These are phyloP conservation scores for Isatis lusitanica DNA, from an alignment of 441 rosid species.

Conservation along the genomic window DNA sequence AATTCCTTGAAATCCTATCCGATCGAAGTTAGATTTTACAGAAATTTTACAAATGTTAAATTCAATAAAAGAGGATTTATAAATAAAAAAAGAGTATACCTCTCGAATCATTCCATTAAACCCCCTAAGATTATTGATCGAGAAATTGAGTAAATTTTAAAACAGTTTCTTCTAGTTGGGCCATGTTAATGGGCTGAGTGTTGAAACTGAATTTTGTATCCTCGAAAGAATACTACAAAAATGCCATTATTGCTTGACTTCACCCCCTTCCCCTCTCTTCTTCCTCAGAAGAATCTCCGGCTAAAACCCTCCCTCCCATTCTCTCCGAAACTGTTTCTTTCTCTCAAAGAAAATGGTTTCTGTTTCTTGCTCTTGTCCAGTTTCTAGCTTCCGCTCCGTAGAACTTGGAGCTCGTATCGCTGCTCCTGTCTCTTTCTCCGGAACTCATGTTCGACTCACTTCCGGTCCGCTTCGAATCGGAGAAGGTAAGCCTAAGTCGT, in stretches of 20 bases:
- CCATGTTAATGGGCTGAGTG: neutral
- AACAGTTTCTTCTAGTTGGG: neutral
- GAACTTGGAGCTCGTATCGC: neutral
- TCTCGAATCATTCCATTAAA: no score
- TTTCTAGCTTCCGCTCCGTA: neutral
- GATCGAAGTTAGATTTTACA: no score
- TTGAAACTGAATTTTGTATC: neutral
- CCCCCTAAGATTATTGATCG: no score
- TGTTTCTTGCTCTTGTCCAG: constrained; percentile 11
- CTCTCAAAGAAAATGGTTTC: constrained; percentile 26
- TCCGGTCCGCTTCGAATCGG: constrained; percentile 6
- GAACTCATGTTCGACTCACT: neutral
- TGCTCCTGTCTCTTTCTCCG: constrained; percentile 16
- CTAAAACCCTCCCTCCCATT: constrained; percentile 14
- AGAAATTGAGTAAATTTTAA: no score
- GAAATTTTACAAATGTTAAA: no score
- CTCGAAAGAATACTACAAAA: neutral
- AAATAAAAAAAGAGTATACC: no score
- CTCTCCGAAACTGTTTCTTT: neutral
- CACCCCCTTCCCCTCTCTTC: neutral
- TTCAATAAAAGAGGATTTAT: no score
- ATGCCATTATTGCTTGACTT: neutral
- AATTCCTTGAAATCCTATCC: no score
- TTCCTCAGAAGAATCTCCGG: neutral
- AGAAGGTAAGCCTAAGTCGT: constrained; percentile 25